Conservation (phyloP, 352 stramenopile species). For the Phytophthora megakarya region DNA sequence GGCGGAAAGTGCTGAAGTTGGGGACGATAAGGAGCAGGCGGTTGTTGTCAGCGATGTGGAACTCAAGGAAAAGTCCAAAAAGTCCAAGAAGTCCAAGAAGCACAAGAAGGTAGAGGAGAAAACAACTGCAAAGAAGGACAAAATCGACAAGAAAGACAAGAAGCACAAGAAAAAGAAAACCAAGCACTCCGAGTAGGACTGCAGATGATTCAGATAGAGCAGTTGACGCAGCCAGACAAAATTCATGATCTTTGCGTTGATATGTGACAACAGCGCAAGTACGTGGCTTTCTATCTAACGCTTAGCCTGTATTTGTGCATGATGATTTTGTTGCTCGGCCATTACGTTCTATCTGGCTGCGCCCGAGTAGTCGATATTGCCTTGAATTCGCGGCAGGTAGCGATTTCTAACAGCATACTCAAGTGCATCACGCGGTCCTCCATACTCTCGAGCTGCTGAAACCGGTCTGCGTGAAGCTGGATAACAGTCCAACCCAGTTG, state of each 20-base stretch:
- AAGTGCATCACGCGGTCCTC: conserved; percentile 64
- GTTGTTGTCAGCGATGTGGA: conserved; percentile 28
- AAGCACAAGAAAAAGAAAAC: conserved; percentile 57
- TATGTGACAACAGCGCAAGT: neutral
- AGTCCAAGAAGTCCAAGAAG: conserved; percentile 54
- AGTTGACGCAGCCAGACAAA: neutral
- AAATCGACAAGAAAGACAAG: conserved; percentile 46
- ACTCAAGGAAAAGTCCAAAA: conserved; percentile 36
- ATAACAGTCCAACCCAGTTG: conserved; percentile 73
- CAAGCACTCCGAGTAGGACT: conserved; percentile 39
- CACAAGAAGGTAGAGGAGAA: conserved; percentile 21
- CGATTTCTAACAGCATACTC: conserved; percentile 75
- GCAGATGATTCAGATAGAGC: conserved; percentile 10
- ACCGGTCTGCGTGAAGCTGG: conserved; percentile 58
- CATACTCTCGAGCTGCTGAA: conserved; percentile 50
- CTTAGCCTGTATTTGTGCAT: neutral
- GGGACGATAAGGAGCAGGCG: conserved; percentile 36
- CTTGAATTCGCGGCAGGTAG: conserved; percentile 39
- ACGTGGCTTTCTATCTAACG: conserved; percentile 23
- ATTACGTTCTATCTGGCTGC: conserved; percentile 18
- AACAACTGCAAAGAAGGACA: conserved; percentile 33
- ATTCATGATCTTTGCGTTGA: conserved; percentile 26
- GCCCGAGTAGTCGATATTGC: neutral
- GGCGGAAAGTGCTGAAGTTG: conserved; percentile 30
- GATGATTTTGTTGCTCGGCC: neutral